Evolutionary conservation across 176 grass and related monocot genomes (phyloP).

Genomic region (Urochloa ruziziensis): DNA sequence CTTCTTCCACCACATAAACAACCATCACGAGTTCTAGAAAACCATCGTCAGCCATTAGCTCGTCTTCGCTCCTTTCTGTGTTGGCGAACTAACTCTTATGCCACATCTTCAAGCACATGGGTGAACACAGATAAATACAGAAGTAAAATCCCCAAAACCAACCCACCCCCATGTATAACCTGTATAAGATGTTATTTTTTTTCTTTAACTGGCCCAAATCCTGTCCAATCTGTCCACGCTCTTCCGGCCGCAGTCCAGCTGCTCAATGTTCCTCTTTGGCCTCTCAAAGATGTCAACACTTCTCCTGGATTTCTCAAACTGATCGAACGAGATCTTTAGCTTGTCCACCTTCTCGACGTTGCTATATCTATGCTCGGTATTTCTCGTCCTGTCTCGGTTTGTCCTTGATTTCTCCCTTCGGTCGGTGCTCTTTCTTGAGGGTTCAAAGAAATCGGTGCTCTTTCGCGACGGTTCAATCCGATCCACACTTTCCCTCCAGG

Average conservation of each 20-base stretch:
- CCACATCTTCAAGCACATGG: conserved; percentile 35
- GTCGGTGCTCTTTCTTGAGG: conserved; percentile 60
- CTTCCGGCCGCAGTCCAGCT: conserved; percentile 66
- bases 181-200: conserved; percentile 42
- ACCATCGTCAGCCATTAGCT: conserved; percentile 29
- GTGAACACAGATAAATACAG: conserved; percentile 41
- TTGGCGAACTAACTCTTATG: conserved; percentile 20
- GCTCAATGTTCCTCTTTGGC: conserved; percentile 61
- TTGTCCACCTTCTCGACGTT: conserved; percentile 75
- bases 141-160: conserved; percentile 42
- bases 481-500: conserved; percentile 55
- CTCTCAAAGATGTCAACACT: conserved; percentile 73
- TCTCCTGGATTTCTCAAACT: conserved; percentile 80
- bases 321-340: conserved; percentile 63
- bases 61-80: neutral
- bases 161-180: conserved; percentile 36
- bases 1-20: conserved; percentile 14
- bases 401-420: conserved; percentile 56
- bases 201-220: conserved; percentile 65
- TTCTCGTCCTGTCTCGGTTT: conserved; percentile 49
- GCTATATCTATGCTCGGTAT: conserved; percentile 61
- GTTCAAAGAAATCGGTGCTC: conserved; percentile 59
- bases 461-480: conserved; percentile 66
- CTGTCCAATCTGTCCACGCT: conserved; percentile 86
- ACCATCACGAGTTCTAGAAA: conserved; percentile 24